A percentile compares a stretch with the other conserved stretches of the same genome.
Evolutionary conservation across 495 filamentous ascomycete species (phyloP).

Genomic region (Cercophora newfieldiana): DNA sequence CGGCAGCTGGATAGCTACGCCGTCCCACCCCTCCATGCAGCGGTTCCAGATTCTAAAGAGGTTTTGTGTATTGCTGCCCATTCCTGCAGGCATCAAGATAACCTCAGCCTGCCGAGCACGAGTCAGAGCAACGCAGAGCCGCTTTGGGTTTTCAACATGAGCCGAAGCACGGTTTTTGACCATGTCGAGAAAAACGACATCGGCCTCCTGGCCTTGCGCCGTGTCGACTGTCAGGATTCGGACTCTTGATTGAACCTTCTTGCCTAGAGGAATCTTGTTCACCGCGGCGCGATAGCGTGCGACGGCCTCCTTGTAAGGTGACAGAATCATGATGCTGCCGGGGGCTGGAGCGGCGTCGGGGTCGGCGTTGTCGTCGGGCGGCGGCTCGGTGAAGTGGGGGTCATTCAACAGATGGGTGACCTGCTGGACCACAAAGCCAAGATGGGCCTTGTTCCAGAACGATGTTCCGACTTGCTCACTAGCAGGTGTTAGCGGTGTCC

Average conservation of each 20-base stretch:
- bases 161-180: not conserved
- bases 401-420: constrained; percentile 12
- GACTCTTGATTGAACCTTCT: not conserved
- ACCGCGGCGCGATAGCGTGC: constrained; percentile 1
- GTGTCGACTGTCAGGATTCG: constrained; percentile 6
- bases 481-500: not conserved
- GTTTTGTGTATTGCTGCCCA: not conserved
- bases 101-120: constrained; percentile 20
- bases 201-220: constrained; percentile 13
- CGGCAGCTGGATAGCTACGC: not conserved
- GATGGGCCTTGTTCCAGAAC: constrained; percentile 22
- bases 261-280: not conserved
- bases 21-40: not conserved
- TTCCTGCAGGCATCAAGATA: constrained; percentile 13
- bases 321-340: constrained; percentile 18
- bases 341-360: not conserved
- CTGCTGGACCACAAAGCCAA: constrained; percentile 33
- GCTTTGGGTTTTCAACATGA: constrained; percentile 6
- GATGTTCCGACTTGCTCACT: not conserved
- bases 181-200: constrained; percentile 24
- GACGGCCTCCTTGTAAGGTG: constrained; percentile 12
- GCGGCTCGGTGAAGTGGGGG: not conserved
- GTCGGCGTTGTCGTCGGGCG: not conserved
- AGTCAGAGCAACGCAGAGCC: constrained; percentile 15
- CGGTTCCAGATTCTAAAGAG: not conserved